Percentiles rank a stretch among this genome's conserved stretches.
Conservation (phyloP, 495 filamentous ascomycete species). For the Ramalina peruviana region DNA sequence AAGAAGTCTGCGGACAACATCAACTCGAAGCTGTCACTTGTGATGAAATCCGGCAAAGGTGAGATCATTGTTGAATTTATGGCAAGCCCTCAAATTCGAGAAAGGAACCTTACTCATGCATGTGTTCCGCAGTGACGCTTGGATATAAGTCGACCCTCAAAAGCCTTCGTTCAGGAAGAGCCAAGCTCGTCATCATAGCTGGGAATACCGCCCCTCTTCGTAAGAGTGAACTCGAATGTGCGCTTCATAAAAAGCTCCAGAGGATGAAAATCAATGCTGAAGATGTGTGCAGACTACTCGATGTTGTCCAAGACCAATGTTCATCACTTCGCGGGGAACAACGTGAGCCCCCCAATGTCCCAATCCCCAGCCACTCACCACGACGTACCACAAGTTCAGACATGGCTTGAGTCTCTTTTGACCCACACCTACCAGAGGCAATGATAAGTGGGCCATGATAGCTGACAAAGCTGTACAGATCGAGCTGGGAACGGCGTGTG, state of each 20-base stretch:
- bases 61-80: slow-evolving; percentile 12
- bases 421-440: too few species aligned
- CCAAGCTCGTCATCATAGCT: slow-evolving; percentile 62
- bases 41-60: slow-evolving; percentile 94
- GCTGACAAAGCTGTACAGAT: slow-evolving; percentile 48
- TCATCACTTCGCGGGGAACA: slow-evolving; percentile 94
- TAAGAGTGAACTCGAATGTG: slow-evolving; percentile 83
- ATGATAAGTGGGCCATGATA: background rate
- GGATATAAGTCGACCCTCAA: slow-evolving; percentile 97
- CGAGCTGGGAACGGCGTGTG: slow-evolving; percentile 87
- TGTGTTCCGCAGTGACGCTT: slow-evolving; percentile 45
- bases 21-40: slow-evolving; percentile 77
- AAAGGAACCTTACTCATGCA: background rate
- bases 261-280: background rate
- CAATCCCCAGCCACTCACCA: background rate
- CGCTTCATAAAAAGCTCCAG: background rate
- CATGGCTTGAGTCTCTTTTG: too few species aligned
- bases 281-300: slow-evolving; percentile 42
- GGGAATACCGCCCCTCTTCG: slow-evolving; percentile 92
- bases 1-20: slow-evolving; percentile 88
- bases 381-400: slow-evolving; percentile 27
- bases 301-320: slow-evolving; percentile 89
- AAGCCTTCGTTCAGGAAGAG: slow-evolving; percentile 62
- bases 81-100: background rate
- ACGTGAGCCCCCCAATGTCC: slow-evolving; percentile 48